Base-by-base conservation (phyloP, 2,329 filamentous ascomycete species). In the Daldinia sp. region DNA sequence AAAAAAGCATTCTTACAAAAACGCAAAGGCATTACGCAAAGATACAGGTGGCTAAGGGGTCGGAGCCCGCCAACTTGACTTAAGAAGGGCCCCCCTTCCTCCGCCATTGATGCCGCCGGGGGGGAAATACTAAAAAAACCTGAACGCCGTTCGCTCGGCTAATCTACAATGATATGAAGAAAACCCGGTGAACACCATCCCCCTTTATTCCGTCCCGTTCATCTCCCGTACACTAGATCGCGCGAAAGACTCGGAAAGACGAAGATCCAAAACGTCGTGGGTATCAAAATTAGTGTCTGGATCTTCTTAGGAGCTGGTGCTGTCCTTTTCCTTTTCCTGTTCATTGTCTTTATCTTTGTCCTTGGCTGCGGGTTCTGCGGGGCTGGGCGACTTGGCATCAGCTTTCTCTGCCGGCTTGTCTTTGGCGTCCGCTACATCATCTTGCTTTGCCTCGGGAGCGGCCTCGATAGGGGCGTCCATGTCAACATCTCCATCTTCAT, bases 401-500 rank as follows among this genome's bases (percentile, higher is more conserved):
- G 45, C 34, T n/a, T 57, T 58, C 11, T 61, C 32, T 17, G 50
- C 11, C 3, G 60, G 19, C 25, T 70, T 58, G 45, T 70, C 58
- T 30, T 68, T 68, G 15, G 39, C 34, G 1, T 43, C 50, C 10
- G 66, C 56, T 21, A 66, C 65, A 4, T 81, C 79, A 37, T 81
- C 79, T 29, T 76, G 75, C 59, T 81, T 79, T 45, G 81, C 61
- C 7, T 72, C 68, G 3, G 41, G 13, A 15, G 19, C 29, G 3
- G 52, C 30, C 1, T 63, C 27, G 3, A 74, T 72, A 2, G 78
- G 66, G 41, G 80, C 81, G 2, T 74, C 76, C 82, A 85, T 85
- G 8, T 82, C 81, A 5, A 85, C 76, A 68, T 85, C 82, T 10
- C 82, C 82, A 58, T 85, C 82, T 1, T 72, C 74, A 27, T 85